Base-by-base conservation (phyloP, 306 rosid species). In the Castanea sativa region DNA sequence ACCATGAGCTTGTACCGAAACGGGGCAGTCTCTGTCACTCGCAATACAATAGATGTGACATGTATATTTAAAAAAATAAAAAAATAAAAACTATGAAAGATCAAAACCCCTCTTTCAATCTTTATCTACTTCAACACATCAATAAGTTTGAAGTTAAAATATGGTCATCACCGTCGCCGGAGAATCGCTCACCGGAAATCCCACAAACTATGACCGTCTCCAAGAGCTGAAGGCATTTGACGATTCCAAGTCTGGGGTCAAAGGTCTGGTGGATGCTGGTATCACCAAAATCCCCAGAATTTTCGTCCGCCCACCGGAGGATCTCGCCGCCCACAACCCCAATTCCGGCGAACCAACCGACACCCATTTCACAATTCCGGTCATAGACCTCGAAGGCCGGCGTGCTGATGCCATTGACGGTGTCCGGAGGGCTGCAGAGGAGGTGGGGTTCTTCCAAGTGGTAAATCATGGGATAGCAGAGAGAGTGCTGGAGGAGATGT, bases 371-470 rank as follows among this genome's bases (percentile, higher is more conserved):
- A 58, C 5, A 30, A 78, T 86, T 67, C 89, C 89, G 0, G 61
- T 86, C 0, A 74, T 86, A 4, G 89, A 83, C 79, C 83, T 83
- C 27, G 32, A 4, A 11, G 19, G 69, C 59, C 41, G 51, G 72
- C 72, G 55, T 56, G 45, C 65, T 1, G 78, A 33, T 16, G 20
- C 61, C 2, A 76, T 89, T 0, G 75, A 78, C 4, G 56, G 55
- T 29, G 76, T 86, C 78, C 73, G 78, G 59, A n/a, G 2, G n/a
- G 90, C 86, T 0, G 86, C 87, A 0, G 88, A 78, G 67, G 76
- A 68, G 0, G 81, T 73, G 12, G 92, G 90, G 6, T 82, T 89
- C 73, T 89, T 89, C 51, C 87, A 80, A 74, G 87, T 86, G 81
- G 82, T 86, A 76, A 89, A 89, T 57, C 88, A 89, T 53, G 90